Percentiles rank a stretch among this genome's conserved stretches.
Evolutionary conservation across 2,329 filamentous ascomycete species (phyloP).

Genomic region (Cyphellophora europaea): DNA sequence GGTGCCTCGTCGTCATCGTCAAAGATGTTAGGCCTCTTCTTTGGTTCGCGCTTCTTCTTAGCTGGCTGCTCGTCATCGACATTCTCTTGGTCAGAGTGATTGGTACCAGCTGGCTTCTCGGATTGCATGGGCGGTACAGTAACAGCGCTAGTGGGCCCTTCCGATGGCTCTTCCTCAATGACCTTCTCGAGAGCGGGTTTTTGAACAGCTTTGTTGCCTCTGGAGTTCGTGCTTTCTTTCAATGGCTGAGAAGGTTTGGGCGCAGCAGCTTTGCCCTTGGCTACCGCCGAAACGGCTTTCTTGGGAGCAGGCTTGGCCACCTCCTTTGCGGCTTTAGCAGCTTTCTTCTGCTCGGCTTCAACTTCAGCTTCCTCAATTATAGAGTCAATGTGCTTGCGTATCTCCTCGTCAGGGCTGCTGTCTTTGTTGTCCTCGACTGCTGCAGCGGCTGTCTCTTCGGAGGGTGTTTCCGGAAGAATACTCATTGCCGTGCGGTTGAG

Average conservation of each 20-base stretch:
- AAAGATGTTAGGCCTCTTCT: constrained; percentile 52
- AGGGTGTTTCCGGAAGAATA: constrained; percentile 37
- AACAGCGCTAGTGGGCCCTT: constrained; percentile 1
- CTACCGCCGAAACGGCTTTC: constrained; percentile 3
- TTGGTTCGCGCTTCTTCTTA: constrained; percentile 66
- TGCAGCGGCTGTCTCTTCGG: constrained; percentile 23
- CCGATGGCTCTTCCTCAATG: constrained; percentile 17
- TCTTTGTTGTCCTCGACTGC: constrained; percentile 20
- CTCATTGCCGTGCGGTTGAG: constrained; percentile 62
- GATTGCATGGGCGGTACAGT: constrained; percentile 8
- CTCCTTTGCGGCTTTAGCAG: constrained; percentile 5
- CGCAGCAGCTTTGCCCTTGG: constrained; percentile 3
- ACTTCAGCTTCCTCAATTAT: constrained; percentile 7
- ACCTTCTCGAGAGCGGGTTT: constrained; percentile 19
- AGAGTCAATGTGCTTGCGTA: constrained; percentile 7
- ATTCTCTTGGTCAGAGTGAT: constrained; percentile 10
- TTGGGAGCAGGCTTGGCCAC: constrained; percentile 5
- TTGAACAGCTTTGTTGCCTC: constrained; percentile 23
- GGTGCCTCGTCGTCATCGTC: constrained; percentile 61
- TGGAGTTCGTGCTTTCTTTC: constrained; percentile 31
- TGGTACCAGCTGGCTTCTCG: neutral
- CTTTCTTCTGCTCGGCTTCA: constrained; percentile 3
- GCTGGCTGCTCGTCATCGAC: constrained; percentile 12
- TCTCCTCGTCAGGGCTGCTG: constrained; percentile 3
- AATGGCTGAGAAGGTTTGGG: constrained; percentile 14